Evolutionary conservation across 345 rosid genomes (phyloP).

Genomic region (Brassica nigra): DNA sequence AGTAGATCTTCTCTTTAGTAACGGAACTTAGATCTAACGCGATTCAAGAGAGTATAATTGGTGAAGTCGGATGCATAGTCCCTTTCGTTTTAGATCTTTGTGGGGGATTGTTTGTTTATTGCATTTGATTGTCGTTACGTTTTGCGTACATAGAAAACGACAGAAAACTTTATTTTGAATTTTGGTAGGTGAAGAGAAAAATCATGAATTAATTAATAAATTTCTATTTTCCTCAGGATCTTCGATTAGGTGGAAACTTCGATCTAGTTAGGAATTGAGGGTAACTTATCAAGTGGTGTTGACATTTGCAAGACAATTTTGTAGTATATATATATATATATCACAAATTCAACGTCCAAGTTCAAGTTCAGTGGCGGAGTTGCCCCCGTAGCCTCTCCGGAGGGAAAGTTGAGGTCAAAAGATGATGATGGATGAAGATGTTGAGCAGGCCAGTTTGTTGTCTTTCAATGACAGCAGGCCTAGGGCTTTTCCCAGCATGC

Average conservation of each 20-base stretch:
- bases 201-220: constrained; percentile 6
- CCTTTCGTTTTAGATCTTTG: neutral
- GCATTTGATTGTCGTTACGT: neutral
- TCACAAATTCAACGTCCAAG: constrained; percentile 42
- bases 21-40: constrained; percentile 33
- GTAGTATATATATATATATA: constrained; percentile 7
- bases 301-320: constrained; percentile 11
- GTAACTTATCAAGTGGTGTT: constrained; percentile 7
- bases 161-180: neutral
- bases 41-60: constrained; percentile 8
- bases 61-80: constrained; percentile 6
- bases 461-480: constrained; percentile 76
- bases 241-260: constrained; percentile 1
- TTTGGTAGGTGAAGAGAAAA: constrained; percentile 29
- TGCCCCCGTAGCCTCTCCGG: constrained; percentile 46
- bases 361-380: constrained; percentile 46
- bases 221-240: constrained; percentile 19
- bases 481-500: constrained; percentile 90
- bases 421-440: constrained; percentile 87
- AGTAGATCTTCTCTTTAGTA: constrained; percentile 18
- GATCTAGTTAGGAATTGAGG: constrained; percentile 14
- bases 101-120: neutral
- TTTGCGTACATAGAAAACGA: neutral
- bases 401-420: constrained; percentile 56
- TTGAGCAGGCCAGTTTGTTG: constrained; percentile 77